These are phyloP conservation scores for Nannochloropsis gaditana DNA, from an alignment of 108 stramenopile species.

Conservation along the genomic window DNA sequence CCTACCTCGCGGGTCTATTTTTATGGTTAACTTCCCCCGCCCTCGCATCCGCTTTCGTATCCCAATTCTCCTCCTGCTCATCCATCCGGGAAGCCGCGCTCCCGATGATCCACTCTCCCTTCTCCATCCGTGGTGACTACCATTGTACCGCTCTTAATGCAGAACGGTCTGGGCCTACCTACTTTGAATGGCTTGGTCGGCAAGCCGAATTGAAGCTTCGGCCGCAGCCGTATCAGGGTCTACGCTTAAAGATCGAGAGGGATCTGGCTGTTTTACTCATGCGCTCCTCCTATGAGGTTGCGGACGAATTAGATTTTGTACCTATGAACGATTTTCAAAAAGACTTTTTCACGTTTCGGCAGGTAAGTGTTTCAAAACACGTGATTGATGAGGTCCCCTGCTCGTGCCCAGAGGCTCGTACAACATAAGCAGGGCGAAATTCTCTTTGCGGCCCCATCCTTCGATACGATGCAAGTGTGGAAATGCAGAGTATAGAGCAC, in stretches of 20 bases:
- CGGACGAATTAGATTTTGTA: constrained; percentile 45
- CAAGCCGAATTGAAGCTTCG: constrained; percentile 8
- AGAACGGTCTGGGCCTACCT: neutral
- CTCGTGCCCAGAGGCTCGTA: no score
- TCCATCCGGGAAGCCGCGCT: neutral
- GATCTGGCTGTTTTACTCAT: constrained; percentile 50
- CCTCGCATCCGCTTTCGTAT: neutral
- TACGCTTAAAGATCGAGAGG: neutral
- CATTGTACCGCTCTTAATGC: neutral
- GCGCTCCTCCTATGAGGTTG: constrained; percentile 41
- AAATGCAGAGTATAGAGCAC: no score
- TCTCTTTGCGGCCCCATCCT: no score
- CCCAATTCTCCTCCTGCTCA: neutral
- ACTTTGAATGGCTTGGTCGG: constrained; percentile 2
- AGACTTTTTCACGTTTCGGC: constrained; percentile 45
- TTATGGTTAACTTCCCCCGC: neutral
- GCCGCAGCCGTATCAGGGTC: neutral
- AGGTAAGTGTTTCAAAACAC: neutral
- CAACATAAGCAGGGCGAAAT: no score
- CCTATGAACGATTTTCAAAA: constrained; percentile 49
- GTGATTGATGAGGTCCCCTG: no score
- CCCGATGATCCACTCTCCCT: neutral
- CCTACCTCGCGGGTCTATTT: no score
- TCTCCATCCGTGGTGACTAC: neutral
- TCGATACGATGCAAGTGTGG: no score